Conservation (phyloP, 345 rosid species). For the Moricandia moricandioides region DNA sequence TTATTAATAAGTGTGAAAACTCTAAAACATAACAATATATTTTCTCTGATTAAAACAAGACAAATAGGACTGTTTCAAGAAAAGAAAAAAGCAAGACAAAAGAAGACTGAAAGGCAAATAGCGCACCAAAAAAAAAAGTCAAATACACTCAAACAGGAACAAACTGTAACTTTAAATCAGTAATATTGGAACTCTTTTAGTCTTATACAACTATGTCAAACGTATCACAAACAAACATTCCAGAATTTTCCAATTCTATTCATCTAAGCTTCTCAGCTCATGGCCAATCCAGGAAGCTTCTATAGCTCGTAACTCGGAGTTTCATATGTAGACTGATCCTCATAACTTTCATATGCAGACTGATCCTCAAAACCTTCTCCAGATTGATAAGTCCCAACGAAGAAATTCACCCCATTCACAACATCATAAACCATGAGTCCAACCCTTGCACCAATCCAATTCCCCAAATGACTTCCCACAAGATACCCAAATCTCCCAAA, state of each 20-base stretch:
- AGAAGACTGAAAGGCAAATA: background rate
- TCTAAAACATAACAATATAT: too few species aligned
- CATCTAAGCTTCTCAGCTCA: background rate
- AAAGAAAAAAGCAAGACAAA: too few species aligned
- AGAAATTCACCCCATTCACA: slow-evolving; percentile 60
- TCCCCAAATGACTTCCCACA: slow-evolving; percentile 84
- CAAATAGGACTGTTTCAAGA: too few species aligned
- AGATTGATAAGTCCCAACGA: slow-evolving; percentile 45
- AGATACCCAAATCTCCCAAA: slow-evolving; percentile 87
- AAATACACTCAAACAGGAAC: background rate
- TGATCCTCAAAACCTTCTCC: slow-evolving; percentile 27
- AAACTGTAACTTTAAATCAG: slow-evolving; percentile 4
- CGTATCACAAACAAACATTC: slow-evolving; percentile 18
- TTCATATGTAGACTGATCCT: slow-evolving; percentile 2
- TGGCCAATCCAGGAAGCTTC: background rate
- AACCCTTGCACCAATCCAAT: slow-evolving; percentile 96
- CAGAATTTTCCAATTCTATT: background rate
- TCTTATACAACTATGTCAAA: slow-evolving; percentile 30
- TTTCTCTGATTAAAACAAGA: too few species aligned
- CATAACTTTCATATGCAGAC: background rate
- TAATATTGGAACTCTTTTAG: slow-evolving; percentile 3
- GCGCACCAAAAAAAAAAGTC: too few species aligned
- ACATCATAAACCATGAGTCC: slow-evolving; percentile 94
- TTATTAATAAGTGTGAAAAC: too few species aligned
- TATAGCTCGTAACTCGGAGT: slow-evolving; percentile 28